These are phyloP conservation scores for Opeltia flavorubescens DNA, from an alignment of 495 filamentous ascomycete genomes.

Conservation along the genomic window DNA sequence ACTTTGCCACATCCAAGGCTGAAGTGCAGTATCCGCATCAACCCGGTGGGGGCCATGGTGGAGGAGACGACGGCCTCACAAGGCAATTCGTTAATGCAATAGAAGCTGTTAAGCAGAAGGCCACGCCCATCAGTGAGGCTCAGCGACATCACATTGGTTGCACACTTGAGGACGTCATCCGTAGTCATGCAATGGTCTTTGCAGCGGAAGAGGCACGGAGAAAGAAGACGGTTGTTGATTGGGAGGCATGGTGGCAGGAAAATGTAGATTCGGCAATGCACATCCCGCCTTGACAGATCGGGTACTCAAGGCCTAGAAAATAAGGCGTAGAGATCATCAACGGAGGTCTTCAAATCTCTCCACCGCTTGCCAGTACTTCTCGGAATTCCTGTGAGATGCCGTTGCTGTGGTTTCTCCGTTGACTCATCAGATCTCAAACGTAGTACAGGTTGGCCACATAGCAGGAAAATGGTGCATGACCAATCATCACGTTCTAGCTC, in stretches of 20 bases:
- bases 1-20: conserved; percentile 20
- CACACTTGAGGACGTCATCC: conserved; percentile 67
- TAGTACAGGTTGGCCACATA: too few species aligned
- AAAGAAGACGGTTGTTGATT: conserved; percentile 55
- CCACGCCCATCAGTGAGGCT: conserved; percentile 51
- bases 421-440: not conserved
- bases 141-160: conserved; percentile 68
- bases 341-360: too few species aligned
- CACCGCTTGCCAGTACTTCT: too few species aligned
- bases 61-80: conserved; percentile 74
- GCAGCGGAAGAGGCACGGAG: conserved; percentile 77
- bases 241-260: conserved; percentile 60
- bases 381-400: too few species aligned
- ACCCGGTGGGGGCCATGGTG: conserved; percentile 48
- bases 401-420: too few species aligned
- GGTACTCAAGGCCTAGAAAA: too few species aligned
- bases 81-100: conserved; percentile 69
- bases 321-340: too few species aligned
- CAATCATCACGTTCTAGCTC: too few species aligned
- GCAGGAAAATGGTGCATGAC: too few species aligned
- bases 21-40: conserved; percentile 10
- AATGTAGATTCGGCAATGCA: not conserved
- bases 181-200: conserved; percentile 88
- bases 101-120: conserved; percentile 58
- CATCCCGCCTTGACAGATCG: too few species aligned